Conservation (phyloP, 495 filamentous ascomycete species). For the Aspergillus cavernicola region DNA sequence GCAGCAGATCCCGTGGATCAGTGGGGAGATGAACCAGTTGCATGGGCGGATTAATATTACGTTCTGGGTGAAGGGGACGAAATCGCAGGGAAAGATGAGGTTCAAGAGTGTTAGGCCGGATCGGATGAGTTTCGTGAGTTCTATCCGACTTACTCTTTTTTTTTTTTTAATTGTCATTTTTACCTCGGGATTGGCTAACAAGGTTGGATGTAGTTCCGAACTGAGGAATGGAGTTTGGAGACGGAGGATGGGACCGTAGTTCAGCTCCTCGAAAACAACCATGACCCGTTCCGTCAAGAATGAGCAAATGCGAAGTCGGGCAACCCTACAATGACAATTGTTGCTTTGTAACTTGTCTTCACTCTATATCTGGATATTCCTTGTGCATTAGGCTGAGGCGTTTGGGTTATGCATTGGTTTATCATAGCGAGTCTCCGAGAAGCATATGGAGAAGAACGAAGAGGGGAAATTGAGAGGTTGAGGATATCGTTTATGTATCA, state of each 20-base stretch:
- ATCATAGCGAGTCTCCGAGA: slow-evolving; percentile 3
- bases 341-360: slow-evolving; percentile 1
- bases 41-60: slow-evolving; percentile 84
- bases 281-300: slow-evolving; percentile 54
- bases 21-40: slow-evolving; percentile 89
- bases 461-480: slow-evolving; percentile 17
- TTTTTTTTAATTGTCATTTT: neutral
- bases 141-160: neutral
- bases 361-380: slow-evolving; percentile 6
- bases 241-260: slow-evolving; percentile 61
- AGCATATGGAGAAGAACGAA: neutral
- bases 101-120: slow-evolving; percentile 73
- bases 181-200: too few species aligned
- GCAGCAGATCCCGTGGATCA: slow-evolving; percentile 86
- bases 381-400: slow-evolving; percentile 12
- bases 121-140: slow-evolving; percentile 66
- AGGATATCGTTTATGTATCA: slow-evolving; percentile 49
- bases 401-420: slow-evolving; percentile 7
- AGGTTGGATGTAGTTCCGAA: slow-evolving; percentile 54
- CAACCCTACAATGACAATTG: slow-evolving; percentile 7
- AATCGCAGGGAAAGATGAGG: slow-evolving; percentile 65
- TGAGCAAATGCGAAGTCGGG: slow-evolving; percentile 8
- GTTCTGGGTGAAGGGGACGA: slow-evolving; percentile 85
- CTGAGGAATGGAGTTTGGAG: slow-evolving; percentile 72
- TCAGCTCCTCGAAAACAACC: slow-evolving; percentile 59